These are phyloP conservation scores for Bassia scoparia DNA, from an alignment of 148 eudicot genomes.

Conservation along the genomic window DNA sequence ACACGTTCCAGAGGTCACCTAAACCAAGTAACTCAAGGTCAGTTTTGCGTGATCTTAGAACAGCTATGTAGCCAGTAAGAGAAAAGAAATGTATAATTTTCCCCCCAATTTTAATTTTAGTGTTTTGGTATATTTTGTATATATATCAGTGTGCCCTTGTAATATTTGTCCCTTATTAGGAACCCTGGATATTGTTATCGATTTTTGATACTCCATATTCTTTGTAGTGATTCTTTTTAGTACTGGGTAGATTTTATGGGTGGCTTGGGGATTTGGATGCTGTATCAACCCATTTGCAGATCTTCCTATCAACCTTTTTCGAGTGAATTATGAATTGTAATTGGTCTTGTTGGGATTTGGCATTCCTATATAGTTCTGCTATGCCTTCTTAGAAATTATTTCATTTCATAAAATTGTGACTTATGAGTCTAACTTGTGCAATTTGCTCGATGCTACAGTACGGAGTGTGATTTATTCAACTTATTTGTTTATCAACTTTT, in stretches of 20 bases:
- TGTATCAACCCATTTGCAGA: neutral
- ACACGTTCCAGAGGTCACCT: constrained; percentile 7
- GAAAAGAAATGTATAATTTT: neutral
- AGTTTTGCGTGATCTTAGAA: constrained; percentile 26
- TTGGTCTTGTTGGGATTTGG: neutral
- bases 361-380: neutral
- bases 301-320: neutral
- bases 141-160: neutral
- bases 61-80: constrained; percentile 22
- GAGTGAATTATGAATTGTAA: neutral
- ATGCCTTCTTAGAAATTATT: neutral
- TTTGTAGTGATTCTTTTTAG: neutral
- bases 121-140: neutral
- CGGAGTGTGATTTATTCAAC: no score
- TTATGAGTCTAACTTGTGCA: no score
- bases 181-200: neutral
- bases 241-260: neutral
- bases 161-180: neutral
- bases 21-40: constrained; percentile 29
- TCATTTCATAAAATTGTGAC: no score
- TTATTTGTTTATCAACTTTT: no score
- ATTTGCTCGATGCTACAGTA: no score
- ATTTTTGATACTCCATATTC: neutral
- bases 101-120: neutral
- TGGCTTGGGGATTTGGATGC: neutral